phyloP scores from a whole-genome alignment of 1,139 yeast species.

The Lodderomyces elongisporus region DNA sequence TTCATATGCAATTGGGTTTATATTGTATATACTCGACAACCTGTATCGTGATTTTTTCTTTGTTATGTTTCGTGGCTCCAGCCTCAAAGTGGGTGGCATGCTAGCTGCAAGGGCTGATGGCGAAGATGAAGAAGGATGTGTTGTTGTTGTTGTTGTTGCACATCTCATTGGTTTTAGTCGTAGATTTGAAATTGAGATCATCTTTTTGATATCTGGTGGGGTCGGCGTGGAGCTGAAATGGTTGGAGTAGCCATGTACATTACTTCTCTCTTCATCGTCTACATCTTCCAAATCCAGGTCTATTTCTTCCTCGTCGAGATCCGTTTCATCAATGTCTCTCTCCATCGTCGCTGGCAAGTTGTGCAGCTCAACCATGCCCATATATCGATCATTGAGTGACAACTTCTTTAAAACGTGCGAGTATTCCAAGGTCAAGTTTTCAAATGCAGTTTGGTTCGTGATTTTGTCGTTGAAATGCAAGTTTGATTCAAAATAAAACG shows the following conservation, averaged over 20 bases:
- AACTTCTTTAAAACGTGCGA: conserved; percentile 24
- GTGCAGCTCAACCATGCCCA: too few relatives aligned
- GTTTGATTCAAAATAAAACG: conserved; percentile 33
- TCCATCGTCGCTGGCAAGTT: too few relatives aligned
- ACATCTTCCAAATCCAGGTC: conserved; percentile 1
- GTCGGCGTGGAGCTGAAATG: conserved; percentile 5
- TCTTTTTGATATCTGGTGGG: conserved; percentile 17
- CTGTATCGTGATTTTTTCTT: conserved; percentile 41
- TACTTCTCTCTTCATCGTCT: conserved; percentile 5
- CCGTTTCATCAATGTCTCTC: conserved; percentile 8
- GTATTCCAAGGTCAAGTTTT: conserved; percentile 46
- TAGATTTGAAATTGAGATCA: conserved; percentile 34
- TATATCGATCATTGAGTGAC: conserved; percentile 6
- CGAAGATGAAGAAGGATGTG: too few relatives aligned
- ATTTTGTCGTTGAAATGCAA: conserved; percentile 24
- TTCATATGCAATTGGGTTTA: conserved; percentile 30
- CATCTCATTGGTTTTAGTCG: conserved; percentile 40
- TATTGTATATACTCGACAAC: conserved; percentile 34
- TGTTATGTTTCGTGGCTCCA: conserved; percentile 17
- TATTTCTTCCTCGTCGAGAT: conserved; percentile 12
- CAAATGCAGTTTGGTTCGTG: conserved; percentile 46
- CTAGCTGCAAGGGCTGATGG: too few relatives aligned
- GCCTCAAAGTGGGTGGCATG: conserved; percentile 12
- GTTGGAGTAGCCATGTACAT: too few relatives aligned
- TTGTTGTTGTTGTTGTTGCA: conserved; percentile 11